Evolutionary conservation across 305 asterid genomes (phyloP), one percentile per base, ranked within the genome.

Genomic region (Lippia alba): DNA sequence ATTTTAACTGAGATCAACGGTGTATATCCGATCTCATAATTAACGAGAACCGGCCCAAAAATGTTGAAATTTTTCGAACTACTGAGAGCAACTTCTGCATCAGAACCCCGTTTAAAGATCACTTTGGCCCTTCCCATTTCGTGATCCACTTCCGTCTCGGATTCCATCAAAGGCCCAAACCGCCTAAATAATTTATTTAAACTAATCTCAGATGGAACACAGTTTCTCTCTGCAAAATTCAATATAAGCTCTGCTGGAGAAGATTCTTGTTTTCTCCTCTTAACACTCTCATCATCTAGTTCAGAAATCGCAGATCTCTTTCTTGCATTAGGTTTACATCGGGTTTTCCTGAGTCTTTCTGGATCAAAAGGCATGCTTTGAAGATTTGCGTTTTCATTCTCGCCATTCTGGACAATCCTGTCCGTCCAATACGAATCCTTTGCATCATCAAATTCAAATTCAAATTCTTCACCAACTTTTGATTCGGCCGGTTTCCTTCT

Each of bases 341-440:
- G 79, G 1, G 85, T 12, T 72, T 87, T 91, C 6, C 48, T 80
- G 11, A 76, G 34, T 69, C 80, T 91, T 34, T 73, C 92, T 0
- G 74, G 75, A 58, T 71, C 82, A 54, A 55, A 74, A 14, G 76
- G 76, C 36, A 71, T 70, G 1, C 76, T 56, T 57, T 78, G 86
- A 71, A 61, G 74, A 64, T 69, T 74, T 53, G 68, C 79, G 16
- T 62, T 78, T 62, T 81, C 92, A 51, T 79, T 82, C 73, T 76
- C 87, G 48, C 79, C 64, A 33, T 92, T 92, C 45, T 92, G 98
- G 76, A 92, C 96, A 8, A 92, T 83, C 82, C 92, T 87, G 79
- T 95, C 98, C 0, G 87, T 90, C 99, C 99, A 95, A 76, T 95
- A 90, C 20, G 99, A 90, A 82, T 95, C 97, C 20, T 84, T 87